Evolutionary conservation across 495 filamentous ascomycete genomes (phyloP).

Genomic region (Xylaria grammica): DNA sequence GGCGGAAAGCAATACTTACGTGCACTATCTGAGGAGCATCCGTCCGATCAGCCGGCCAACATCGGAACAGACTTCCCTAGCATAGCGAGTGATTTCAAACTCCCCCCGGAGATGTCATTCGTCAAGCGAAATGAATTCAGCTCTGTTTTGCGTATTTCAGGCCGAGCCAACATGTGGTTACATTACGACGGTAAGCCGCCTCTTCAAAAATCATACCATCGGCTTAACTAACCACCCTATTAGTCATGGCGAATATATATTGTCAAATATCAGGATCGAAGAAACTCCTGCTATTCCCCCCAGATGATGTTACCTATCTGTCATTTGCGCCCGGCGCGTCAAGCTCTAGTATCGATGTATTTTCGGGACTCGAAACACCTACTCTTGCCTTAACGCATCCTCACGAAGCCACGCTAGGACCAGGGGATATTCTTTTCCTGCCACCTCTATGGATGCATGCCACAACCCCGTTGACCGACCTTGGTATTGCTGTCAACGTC

Average conservation of each 20-base stretch:
- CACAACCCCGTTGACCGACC: conserved; percentile 64
- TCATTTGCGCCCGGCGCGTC: conserved; percentile 77
- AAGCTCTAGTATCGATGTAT: conserved; percentile 75
- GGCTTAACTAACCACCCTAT: conserved; percentile 18
- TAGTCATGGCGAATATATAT: conserved; percentile 87
- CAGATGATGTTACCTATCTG: conserved; percentile 71
- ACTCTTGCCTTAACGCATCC: conserved; percentile 64
- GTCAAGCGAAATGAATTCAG: conserved; percentile 71
- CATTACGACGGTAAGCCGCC: conserved; percentile 77
- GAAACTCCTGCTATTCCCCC: conserved; percentile 76
- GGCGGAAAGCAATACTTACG: conserved; percentile 77
- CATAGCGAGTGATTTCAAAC: conserved; percentile 69
- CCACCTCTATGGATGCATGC: conserved; percentile 85
- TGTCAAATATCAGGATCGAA: conserved; percentile 79
- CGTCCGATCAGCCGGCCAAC: conserved; percentile 69
- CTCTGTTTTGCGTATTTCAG: conserved; percentile 79
- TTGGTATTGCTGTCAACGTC: conserved; percentile 80
- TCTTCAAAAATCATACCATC: neutral
- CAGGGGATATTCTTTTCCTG: conserved; percentile 80
- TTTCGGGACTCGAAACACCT: conserved; percentile 48
- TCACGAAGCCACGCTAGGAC: conserved; percentile 65
- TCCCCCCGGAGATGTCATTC: conserved; percentile 67
- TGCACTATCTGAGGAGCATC: conserved; percentile 70
- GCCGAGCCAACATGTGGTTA: conserved; percentile 86
- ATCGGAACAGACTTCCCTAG: conserved; percentile 72